These are phyloP conservation scores for Ogataea nakhonphanomensis DNA, from an alignment of 805 yeast genomes.

Conservation along the genomic window DNA sequence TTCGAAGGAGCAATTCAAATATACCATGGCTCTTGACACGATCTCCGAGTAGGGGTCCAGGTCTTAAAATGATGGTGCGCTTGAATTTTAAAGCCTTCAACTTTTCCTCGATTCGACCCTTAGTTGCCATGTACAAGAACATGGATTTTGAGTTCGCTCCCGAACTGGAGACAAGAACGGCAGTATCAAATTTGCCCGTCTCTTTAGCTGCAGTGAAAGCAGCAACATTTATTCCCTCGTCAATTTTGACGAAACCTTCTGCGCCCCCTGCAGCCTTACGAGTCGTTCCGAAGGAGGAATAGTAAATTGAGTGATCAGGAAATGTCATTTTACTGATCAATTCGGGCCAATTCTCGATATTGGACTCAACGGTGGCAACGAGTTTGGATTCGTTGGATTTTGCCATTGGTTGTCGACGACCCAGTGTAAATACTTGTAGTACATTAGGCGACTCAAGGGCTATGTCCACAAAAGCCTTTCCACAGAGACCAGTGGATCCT, in stretches of 20 bases:
- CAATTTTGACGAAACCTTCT: conserved; percentile 68
- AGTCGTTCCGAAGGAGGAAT: conserved; percentile 77
- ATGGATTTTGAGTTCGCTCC: conserved; percentile 61
- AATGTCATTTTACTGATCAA: conserved; percentile 32
- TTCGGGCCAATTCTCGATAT: conserved; percentile 49
- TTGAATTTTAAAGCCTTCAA: conserved; percentile 60
- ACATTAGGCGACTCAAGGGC: conserved; percentile 38
- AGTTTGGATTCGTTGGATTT: conserved; percentile 12
- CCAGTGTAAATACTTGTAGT: conserved; percentile 43
- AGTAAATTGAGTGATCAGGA: conserved; percentile 40
- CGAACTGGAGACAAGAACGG: conserved; percentile 59
- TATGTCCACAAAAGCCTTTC: conserved; percentile 49
- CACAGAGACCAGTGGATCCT: conserved; percentile 83
- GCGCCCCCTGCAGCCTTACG: conserved; percentile 66
- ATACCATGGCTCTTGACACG: conserved; percentile 44
- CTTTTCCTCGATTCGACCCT: conserved; percentile 75
- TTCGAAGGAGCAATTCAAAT: conserved; percentile 31
- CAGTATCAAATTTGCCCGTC: conserved; percentile 58
- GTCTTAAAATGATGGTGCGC: conserved; percentile 71
- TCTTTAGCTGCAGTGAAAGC: conserved; percentile 72
- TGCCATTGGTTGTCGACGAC: conserved; percentile 44
- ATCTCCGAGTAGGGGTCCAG: conserved; percentile 70
- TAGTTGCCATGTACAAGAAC: conserved; percentile 62
- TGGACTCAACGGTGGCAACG: conserved; percentile 40
- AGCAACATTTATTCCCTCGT: conserved; percentile 65